Evolutionary conservation across 441 rosid genomes (phyloP).

Genomic region (Lepidium campestre): DNA sequence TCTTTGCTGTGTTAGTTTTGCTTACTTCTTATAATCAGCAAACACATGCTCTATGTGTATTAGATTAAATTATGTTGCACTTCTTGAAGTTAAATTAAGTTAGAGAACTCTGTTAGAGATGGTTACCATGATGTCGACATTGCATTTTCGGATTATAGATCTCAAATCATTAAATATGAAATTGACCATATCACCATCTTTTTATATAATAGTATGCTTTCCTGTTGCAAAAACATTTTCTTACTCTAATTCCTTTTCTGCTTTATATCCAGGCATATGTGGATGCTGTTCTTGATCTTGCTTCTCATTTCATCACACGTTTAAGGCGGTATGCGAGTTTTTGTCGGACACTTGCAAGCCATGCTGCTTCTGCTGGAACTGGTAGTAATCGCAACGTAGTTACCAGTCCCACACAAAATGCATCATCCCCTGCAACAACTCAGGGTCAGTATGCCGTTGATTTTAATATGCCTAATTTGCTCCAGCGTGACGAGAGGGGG

Average conservation of each 20-base stretch:
- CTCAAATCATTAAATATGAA: neutral
- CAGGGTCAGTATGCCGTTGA: conserved; percentile 57
- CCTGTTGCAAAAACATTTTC: neutral
- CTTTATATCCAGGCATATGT: conserved; percentile 79
- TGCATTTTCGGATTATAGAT: neutral
- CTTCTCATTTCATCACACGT: conserved; percentile 98
- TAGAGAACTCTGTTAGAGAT: neutral
- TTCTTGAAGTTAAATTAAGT: neutral
- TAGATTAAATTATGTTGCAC: neutral
- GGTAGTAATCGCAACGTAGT: conserved; percentile 85
- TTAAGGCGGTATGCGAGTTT: conserved; percentile 98
- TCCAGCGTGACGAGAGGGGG: neutral
- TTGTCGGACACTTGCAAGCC: conserved; percentile 96
- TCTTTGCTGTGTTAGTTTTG: conserved; percentile 5
- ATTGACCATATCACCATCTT: conserved; percentile 4
- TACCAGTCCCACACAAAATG: conserved; percentile 83
- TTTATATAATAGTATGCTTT: neutral
- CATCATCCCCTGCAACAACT: conserved; percentile 60
- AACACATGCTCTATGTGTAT: neutral
- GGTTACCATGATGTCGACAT: neutral
- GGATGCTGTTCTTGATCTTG: conserved; percentile 97
- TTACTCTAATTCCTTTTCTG: neutral
- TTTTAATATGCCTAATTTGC: conserved; percentile 1
- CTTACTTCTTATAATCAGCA: neutral
- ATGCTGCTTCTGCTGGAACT: conserved; percentile 93